A percentile compares a stretch with the other conserved stretches of the same genome.
phyloP scores from a whole-genome alignment of 306 rosid genomes.

The Dalbergia oliveri region DNA sequence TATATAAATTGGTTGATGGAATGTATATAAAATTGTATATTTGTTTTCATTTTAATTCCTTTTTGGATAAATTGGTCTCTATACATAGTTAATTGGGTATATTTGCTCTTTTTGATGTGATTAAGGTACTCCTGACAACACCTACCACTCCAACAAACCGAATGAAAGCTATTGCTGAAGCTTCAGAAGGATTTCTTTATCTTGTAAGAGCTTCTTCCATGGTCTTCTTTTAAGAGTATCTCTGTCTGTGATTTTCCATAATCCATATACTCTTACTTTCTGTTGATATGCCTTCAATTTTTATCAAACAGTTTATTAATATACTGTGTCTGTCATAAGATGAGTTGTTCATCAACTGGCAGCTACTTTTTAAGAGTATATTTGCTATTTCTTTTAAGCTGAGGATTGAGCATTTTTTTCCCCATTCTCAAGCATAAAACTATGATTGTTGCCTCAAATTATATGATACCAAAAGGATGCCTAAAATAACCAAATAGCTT shows the following conservation, averaged over 20 bases:
- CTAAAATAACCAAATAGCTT: neutral
- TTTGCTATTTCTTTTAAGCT: neutral
- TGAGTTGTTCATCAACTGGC: slow-evolving; percentile 37
- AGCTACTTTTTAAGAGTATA: neutral
- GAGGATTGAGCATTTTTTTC: neutral
- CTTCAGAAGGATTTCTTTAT: slow-evolving; percentile 87
- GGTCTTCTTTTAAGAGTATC: neutral
- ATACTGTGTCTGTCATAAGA: slow-evolving; percentile 11
- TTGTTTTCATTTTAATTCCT: neutral
- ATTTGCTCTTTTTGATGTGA: slow-evolving; percentile 39
- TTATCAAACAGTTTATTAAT: neutral
- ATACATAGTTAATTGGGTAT: slow-evolving; percentile 28
- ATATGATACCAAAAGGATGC: neutral
- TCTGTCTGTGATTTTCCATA: no score
- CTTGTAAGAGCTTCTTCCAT: slow-evolving; percentile 65
- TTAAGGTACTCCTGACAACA: slow-evolving; percentile 89
- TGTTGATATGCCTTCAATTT: slow-evolving; percentile 17
- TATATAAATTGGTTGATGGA: neutral
- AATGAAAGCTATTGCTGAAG: slow-evolving; percentile 88
- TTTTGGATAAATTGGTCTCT: neutral
- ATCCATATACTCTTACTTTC: no score
- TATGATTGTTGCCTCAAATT: neutral
- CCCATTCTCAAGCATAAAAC: neutral
- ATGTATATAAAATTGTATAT: neutral
- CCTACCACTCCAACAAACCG: slow-evolving; percentile 83